These are phyloP conservation scores for Ceratonia siliqua DNA, from an alignment of 306 rosid genomes.

Conservation along the genomic window DNA sequence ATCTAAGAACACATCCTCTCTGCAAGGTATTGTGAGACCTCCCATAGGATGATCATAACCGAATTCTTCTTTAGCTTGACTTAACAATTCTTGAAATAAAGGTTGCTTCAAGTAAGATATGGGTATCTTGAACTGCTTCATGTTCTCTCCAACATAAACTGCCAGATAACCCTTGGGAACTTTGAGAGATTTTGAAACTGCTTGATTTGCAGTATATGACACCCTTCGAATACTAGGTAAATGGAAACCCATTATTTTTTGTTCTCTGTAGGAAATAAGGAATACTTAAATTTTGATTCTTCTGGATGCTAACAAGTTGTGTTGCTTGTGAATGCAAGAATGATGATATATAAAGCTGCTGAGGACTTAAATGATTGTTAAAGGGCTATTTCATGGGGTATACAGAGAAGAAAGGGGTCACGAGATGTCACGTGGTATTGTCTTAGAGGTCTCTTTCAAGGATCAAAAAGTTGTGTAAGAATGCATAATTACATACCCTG, in stretches of 20 bases:
- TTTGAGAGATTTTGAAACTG: slow-evolving; percentile 15
- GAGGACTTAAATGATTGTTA: slow-evolving; percentile 8
- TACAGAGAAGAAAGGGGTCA: slow-evolving; percentile 3
- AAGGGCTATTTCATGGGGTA: background rate
- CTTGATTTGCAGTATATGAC: slow-evolving; percentile 7
- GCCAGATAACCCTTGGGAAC: slow-evolving; percentile 29
- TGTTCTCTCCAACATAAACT: slow-evolving; percentile 47
- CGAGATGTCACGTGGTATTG: slow-evolving; percentile 35
- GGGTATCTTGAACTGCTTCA: slow-evolving; percentile 38
- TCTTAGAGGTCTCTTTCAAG: slow-evolving; percentile 13
- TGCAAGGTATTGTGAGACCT: slow-evolving; percentile 46
- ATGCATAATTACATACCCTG: background rate
- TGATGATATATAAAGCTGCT: slow-evolving; percentile 7
- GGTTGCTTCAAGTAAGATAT: slow-evolving; percentile 44
- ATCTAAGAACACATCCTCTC: slow-evolving; percentile 35
- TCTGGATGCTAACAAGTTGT: slow-evolving; percentile 1
- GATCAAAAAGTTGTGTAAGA: background rate
- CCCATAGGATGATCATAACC: slow-evolving; percentile 47
- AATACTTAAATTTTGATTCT: background rate
- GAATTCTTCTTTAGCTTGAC: slow-evolving; percentile 42
- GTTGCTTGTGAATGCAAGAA: background rate
- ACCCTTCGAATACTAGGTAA: slow-evolving; percentile 24
- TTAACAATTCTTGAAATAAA: slow-evolving; percentile 42
- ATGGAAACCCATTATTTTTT: slow-evolving; percentile 29
- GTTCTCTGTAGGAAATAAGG: background rate